These are phyloP conservation scores for Lepidium africanum DNA, from an alignment of 345 rosid species.

Conservation along the genomic window DNA sequence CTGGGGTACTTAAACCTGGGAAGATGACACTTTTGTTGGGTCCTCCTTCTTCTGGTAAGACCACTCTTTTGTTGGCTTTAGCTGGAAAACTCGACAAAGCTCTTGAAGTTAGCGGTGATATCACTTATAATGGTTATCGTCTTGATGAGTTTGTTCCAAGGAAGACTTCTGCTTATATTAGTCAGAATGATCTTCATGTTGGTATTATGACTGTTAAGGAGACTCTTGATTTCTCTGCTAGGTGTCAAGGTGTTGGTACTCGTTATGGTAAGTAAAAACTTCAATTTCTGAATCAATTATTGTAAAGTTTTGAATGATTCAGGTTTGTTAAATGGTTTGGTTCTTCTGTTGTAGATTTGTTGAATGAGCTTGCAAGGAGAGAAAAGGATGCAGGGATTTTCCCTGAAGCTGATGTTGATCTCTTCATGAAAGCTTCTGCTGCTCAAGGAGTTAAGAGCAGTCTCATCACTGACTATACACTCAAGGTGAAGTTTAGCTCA, in stretches of 20 bases:
- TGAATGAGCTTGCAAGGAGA: slow-evolving; percentile 67
- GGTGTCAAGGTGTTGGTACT: slow-evolving; percentile 73
- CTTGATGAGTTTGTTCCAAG: slow-evolving; percentile 41
- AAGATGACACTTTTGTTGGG: slow-evolving; percentile 82
- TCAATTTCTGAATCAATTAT: neutral
- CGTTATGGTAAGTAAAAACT: slow-evolving; percentile 19
- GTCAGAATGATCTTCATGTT: slow-evolving; percentile 76
- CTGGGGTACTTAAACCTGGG: slow-evolving; percentile 66
- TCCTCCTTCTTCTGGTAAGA: slow-evolving; percentile 92
- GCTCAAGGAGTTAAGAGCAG: slow-evolving; percentile 68
- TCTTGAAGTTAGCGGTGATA: slow-evolving; percentile 21
- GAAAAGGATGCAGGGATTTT: slow-evolving; percentile 69
- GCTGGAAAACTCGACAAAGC: slow-evolving; percentile 49
- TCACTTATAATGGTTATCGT: slow-evolving; percentile 55
- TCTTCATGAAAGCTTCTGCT: slow-evolving; percentile 89
- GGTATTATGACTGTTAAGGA: slow-evolving; percentile 85
- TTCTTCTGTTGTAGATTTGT: slow-evolving; percentile 37
- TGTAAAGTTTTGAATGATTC: neutral
- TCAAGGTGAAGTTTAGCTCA: slow-evolving; percentile 42
- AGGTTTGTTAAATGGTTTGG: neutral
- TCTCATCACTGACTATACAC: slow-evolving; percentile 76
- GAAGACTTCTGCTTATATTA: slow-evolving; percentile 38
- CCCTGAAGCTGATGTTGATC: slow-evolving; percentile 78
- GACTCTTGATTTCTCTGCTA: slow-evolving; percentile 77
- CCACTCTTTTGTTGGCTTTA: slow-evolving; percentile 67